phyloP scores from a whole-genome alignment of 257 asterid genomes.

The Scutellaria barbata region DNA sequence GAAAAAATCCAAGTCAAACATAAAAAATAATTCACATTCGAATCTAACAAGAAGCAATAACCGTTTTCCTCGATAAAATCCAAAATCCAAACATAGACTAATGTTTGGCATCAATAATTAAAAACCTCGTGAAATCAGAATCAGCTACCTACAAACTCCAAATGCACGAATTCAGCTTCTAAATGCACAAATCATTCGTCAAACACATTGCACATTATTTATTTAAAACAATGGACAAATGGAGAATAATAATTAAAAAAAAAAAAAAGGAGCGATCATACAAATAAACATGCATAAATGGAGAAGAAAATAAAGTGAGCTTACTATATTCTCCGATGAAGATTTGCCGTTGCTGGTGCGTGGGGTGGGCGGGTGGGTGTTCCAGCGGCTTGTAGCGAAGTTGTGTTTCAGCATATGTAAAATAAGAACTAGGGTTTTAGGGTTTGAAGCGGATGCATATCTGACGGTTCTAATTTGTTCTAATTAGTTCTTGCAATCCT shows the following conservation, averaged over 20 bases:
- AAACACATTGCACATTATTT: neutral
- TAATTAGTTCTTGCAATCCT: neutral
- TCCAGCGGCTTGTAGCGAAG: conserved; percentile 26
- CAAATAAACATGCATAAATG: neutral
- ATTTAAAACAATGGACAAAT: neutral
- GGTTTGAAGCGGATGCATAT: conserved; percentile 22
- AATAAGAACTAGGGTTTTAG: conserved; percentile 33
- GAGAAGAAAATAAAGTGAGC: neutral
- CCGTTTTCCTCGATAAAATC: neutral
- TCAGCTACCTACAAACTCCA: neutral
- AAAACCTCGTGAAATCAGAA: neutral
- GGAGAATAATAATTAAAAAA: neutral
- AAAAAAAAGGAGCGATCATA: neutral
- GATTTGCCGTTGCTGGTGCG: conserved; percentile 1
- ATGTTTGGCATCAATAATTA: neutral
- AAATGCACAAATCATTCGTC: neutral
- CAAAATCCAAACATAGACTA: neutral
- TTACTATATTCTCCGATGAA: conserved; percentile 18
- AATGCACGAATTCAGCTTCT: neutral
- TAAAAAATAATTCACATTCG: neutral
- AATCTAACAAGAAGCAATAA: neutral
- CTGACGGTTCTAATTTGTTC: conserved; percentile 17
- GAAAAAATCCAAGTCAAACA: neutral
- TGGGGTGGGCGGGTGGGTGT: neutral
- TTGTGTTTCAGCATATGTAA: neutral